Evolutionary conservation across 805 yeast species (phyloP).

Genomic region (Candida manassasensis): DNA sequence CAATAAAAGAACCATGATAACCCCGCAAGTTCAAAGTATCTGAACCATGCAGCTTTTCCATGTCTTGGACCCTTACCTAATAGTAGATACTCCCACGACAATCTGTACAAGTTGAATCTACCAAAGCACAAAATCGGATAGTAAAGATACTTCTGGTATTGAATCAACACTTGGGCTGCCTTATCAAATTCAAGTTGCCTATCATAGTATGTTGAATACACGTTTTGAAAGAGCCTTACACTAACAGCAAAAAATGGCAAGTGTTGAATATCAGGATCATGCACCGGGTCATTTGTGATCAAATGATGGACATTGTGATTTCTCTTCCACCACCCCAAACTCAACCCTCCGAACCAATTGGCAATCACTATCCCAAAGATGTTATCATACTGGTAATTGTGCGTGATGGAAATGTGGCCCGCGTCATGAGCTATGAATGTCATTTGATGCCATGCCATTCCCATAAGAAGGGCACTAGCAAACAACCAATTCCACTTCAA

Average conservation of each 20-base stretch:
- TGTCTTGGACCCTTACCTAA: slow-evolving; percentile 73
- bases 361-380: slow-evolving; percentile 70
- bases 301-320: slow-evolving; percentile 93
- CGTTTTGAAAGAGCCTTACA: slow-evolving; percentile 58
- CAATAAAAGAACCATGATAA: slow-evolving; percentile 68
- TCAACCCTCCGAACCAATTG: slow-evolving; percentile 79
- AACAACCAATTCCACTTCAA: slow-evolving; percentile 43
- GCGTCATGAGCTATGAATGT: slow-evolving; percentile 89
- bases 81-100: slow-evolving; percentile 74
- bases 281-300: slow-evolving; percentile 88
- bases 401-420: slow-evolving; percentile 81
- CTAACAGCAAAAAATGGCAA: slow-evolving; percentile 88
- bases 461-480: slow-evolving; percentile 61
- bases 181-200: slow-evolving; percentile 62
- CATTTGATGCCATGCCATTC: slow-evolving; percentile 84
- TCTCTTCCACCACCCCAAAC: slow-evolving; percentile 93
- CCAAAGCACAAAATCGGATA: slow-evolving; percentile 81
- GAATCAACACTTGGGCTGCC: slow-evolving; percentile 54
- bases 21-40: slow-evolving; percentile 74
- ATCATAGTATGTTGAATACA: slow-evolving; percentile 79
- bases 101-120: slow-evolving; percentile 75
- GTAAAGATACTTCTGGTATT: slow-evolving; percentile 63
- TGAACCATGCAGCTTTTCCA: slow-evolving; percentile 83
- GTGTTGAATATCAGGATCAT: slow-evolving; percentile 93
- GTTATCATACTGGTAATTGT: slow-evolving; percentile 72